phyloP scores from a whole-genome alignment of 1,139 yeast genomes.

The Kazachstania sp. region DNA sequence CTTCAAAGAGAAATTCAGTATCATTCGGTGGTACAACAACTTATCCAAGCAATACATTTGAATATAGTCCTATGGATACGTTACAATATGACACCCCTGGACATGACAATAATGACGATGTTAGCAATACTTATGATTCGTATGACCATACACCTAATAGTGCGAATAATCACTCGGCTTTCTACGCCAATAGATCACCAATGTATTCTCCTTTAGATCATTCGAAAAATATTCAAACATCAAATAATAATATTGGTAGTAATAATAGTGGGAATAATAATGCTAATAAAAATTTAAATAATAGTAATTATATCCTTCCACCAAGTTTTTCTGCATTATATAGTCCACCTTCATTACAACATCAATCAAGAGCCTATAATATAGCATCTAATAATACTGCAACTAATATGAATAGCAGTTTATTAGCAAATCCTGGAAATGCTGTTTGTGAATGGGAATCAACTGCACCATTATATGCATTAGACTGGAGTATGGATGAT shows the following conservation, averaged over 20 bases:
- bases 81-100: constrained; percentile 3
- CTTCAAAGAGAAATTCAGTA: constrained; percentile 26
- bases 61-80: constrained; percentile 10
- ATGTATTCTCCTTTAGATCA: constrained; percentile 27
- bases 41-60: constrained; percentile 2
- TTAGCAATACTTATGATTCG: constrained; percentile 4
- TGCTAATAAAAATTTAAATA: not conserved
- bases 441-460: constrained; percentile 24
- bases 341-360: constrained; percentile 3
- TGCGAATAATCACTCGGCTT: constrained; percentile 2
- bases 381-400: not conserved
- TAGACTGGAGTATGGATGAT: constrained; percentile 30
- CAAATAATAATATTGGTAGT: not conserved
- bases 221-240: constrained; percentile 8
- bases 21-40: constrained; percentile 20
- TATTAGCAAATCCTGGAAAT: not conserved
- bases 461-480: constrained; percentile 24
- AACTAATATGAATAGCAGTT: not conserved
- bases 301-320: not conserved
- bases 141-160: constrained; percentile 5
- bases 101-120: constrained; percentile 2
- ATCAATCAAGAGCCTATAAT: constrained; percentile 13
- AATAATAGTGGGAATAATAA: constrained; percentile 2
- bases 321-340: constrained; percentile 8
- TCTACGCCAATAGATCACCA: constrained; percentile 19